Base-by-base conservation (phyloP, 192 early-diverging fungal species). In the Backusella liffmaniae region DNA sequence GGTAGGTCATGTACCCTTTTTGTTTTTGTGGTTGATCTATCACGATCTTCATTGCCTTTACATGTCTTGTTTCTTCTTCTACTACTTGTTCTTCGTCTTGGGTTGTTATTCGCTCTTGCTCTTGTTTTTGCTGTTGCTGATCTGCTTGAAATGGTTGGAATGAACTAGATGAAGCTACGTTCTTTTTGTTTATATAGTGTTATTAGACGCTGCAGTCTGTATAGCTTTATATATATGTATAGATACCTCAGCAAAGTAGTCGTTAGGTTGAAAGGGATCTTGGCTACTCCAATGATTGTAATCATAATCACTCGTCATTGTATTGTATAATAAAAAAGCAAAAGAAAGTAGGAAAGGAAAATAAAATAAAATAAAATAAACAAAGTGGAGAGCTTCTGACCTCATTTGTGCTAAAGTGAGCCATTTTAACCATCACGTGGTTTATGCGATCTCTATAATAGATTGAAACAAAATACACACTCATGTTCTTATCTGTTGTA, bases 21-120 rank as follows among this genome's bases (percentile, higher is more conserved):
- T 36, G 39, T 13, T 74, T 74, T 49, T 74, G 73, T 35, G 73
- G 62, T 46, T 74, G 62, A 10, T 74, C 73, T 2, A 74, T 42
- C n/a, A 36, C 16, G 29, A 74, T 67, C 10, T 29, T 67, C 73
- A 74, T 74, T 21, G 73, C 30, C 41, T 44, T 42, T 1, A 10
- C 70, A 46, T 72, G 26, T 69, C 18, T 36, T 23, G 1, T 15
- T 41, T 66, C 56, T 34, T 73, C 37, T 29, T 73, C 26, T n/a
- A 15, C 13, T 15, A 65, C 26, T 73, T 16, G 15, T 9, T 41
- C 5, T 15, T 65, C 62, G 49, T 46, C 21, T 30, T 70, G 68
- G 3, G 26, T 2, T 23, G 2, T 13, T 73, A 53, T 21, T 15
- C 1, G 32, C n/a, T 26, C 35, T 36, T 41, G 3, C 2, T 32